Evolutionary conservation across 2,329 filamentous ascomycete species (phyloP).

Genomic region (Xylaria sp.): DNA sequence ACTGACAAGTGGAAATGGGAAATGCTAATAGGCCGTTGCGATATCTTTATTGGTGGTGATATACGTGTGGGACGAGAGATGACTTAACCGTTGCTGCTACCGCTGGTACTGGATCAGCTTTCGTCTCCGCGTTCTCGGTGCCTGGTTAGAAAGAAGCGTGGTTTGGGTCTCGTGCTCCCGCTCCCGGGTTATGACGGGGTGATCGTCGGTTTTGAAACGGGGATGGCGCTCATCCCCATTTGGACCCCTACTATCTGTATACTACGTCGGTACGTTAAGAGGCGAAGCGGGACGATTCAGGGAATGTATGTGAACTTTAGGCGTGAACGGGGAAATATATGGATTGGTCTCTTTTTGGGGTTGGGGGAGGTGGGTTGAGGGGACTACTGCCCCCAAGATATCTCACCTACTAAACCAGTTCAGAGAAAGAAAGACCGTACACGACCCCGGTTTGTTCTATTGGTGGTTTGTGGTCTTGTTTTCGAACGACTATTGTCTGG

Average conservation of each 20-base stretch:
- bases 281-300: background rate
- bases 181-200: slow-evolving; percentile 25
- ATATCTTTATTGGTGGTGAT: background rate
- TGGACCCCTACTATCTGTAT: slow-evolving; percentile 2
- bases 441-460: too few relatives aligned
- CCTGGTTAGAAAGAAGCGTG: background rate
- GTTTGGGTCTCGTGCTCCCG: slow-evolving; percentile 16
- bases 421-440: background rate
- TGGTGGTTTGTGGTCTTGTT: too few relatives aligned
- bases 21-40: background rate
- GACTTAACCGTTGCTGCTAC: too few relatives aligned
- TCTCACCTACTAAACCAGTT: background rate
- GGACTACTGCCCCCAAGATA: background rate
- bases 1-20: background rate
- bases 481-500: too few relatives aligned
- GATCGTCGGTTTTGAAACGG: slow-evolving; percentile 32
- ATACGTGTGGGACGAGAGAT: slow-evolving; percentile 2
- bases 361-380: too few relatives aligned
- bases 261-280: background rate
- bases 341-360: background rate
- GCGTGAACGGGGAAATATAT: background rate
- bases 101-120: slow-evolving; percentile 8
- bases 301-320: background rate
- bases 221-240: background rate
- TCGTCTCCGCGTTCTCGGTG: slow-evolving; percentile 8